Evolutionary conservation across 768 basidiomycete genomes (phyloP), one percentile per base, ranked within the genome.

Genomic region (Pleurotus platypus): DNA sequence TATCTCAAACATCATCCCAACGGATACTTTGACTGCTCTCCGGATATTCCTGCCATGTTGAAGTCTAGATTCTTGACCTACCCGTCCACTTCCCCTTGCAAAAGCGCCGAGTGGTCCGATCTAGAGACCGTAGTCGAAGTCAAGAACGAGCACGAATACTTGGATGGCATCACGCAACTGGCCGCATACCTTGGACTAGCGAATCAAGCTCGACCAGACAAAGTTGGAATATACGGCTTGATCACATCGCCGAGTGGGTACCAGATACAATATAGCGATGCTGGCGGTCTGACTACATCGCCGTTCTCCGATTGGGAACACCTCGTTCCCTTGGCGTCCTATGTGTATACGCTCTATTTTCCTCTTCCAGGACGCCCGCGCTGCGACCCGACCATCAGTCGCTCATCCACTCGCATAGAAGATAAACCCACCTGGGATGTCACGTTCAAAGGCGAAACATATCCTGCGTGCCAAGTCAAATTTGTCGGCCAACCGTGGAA

Each of bases 171-270:
- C 3, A 4, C 35, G 38, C 57, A 57, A 51, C 48, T 50, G 13
- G 39, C 13, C 24, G 57, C 46, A 51, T 59, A 59, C 30, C 46
- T 49, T 27, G 46, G 58, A 16, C 35, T 59, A 26, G 22, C 46
- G 35, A 56, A 56, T 45, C 58, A 56, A 56, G 55, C 58, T 49
- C 55, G 55, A 24, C 58, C 58, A 13, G 55, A 56, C 39, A 56
- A 50, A 40, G 37, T 48, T 13, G 47, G 55, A 0, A 9, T 56
- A 5, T 56, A 55, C 27, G 55, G 55, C 5, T 16, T 56, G 35
- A 22, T 13, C 18, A 27, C 43, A 12, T 59, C 55, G 20, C 46
- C 55, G 1, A 22, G 13, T 6, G 12, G 16, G 1, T 59, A 59
- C 13, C 12, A 16, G 46, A 35, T 59, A 55, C 35, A 49, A 15